Evolutionary conservation across 805 yeast genomes (phyloP), one percentile per base, ranked within the genome.

Genomic region (Wickerhamomyces xylosicus): DNA sequence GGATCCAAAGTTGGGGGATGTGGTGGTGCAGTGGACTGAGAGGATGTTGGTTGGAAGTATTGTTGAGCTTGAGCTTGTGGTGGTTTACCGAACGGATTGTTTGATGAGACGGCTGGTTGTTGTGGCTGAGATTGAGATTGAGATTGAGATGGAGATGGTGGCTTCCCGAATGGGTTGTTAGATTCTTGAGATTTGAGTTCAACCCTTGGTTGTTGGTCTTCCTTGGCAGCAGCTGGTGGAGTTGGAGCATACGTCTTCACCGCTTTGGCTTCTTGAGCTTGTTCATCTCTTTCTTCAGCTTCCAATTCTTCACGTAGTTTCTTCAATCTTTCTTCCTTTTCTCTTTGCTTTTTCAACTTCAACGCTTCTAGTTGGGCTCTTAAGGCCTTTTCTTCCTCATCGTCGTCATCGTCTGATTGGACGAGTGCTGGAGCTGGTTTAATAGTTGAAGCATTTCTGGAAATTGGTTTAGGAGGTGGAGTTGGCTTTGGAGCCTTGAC

Each of bases 51-150:
- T 18, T 50, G 46, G 33, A 39, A 41, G 17, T 39, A 36, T 13
- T 49, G 50, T n/a, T 25, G 29, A n/a, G n/a, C n/a, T 13, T 25
- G 9, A 11, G 29, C n/a, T 11, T 25, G 29, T 8, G 29, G 29
- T 25, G 29, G 72, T 49, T 74, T 76, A 56, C 79, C 79, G 52
- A 79, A 79, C 37, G 85, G 84, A 37, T 69, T 67, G 37, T 69
- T 67, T 18, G 59, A 54, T 36, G 58, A 56, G 16, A 47, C 47
- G 8, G 39, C 32, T 7, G 15, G 39, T 25, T 15, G 34, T 31
- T 3, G 52, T 31, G 28, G 44, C 32, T 21, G 47, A 27, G 17
- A 47, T 25, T 15, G 53, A 22, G 13, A 9, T 22, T 22, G n/a
- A n/a, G n/a, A n/a, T n/a, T n/a, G n/a, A n/a, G 28, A 10, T 31